Evolutionary conservation across 2,329 filamentous ascomycete species (phyloP), one percentile per base, ranked within the genome.

Genomic region (Incumbomyces lentus): DNA sequence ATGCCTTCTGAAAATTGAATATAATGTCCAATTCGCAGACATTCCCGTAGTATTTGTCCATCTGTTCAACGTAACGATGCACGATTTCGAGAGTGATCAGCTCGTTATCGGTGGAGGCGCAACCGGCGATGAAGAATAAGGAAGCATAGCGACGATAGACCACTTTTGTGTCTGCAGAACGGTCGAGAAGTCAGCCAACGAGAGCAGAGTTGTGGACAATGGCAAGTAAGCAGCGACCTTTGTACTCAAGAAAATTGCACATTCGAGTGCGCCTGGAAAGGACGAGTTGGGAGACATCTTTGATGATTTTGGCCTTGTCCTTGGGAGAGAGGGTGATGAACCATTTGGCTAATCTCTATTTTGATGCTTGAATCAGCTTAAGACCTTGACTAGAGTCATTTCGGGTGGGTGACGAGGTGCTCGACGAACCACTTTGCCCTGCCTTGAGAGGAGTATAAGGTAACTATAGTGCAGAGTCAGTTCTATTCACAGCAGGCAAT

Each of bases 1-100:
- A 98, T 50, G 92, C 92, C 69, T 98, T 98, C 59, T 95, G 94
- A 67, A 98, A 98, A 65, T 95, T 96, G 78, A 98, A 98, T 67
- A 98, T 98, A 69, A 96, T 95, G 67, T 96, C 89, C 55, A 98
- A 79, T 72, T 98, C 92, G 81, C 92, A 98, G 50, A 98, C 92
- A 67, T 98, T 98, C 67, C 92, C 92, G 68, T 96, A 98, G 73
- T 98, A 98, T 68, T 98, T 98, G 76, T 98, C 92, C 92, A 98
- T 98, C 71, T 98, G 92, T 69, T 98, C 92, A 63, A 98, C 92
- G 66, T 98, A 98, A 69, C 92, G 87, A 68, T 98, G 92, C 60
- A 98, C 93, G 63, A 98, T 88, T 68, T 98, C 92, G 63, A 98
- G 86, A 18, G 87, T 95, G 65, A 96, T 95, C 62, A 98, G 74